A percentile compares a stretch with the other conserved stretches of the same genome.
Evolutionary conservation across 352 stramenopile species (phyloP).

Genomic region (Elongisporangium anandrum): DNA sequence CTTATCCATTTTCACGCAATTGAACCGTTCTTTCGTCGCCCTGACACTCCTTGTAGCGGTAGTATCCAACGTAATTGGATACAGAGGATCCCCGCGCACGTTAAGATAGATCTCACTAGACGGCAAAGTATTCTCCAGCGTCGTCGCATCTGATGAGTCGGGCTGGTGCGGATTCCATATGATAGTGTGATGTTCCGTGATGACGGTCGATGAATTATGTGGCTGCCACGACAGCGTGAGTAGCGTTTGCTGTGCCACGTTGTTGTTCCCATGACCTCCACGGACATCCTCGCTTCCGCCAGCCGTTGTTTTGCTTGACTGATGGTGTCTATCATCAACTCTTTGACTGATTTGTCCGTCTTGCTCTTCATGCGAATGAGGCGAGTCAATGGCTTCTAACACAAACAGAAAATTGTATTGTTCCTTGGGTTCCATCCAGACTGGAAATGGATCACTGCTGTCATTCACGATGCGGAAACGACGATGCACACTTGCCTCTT

Average conservation of each 20-base stretch:
- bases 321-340: background rate
- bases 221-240: constrained; percentile 65
- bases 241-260: constrained; percentile 36
- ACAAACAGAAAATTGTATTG: constrained; percentile 65
- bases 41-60: background rate
- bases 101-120: background rate
- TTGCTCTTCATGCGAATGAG: constrained; percentile 3
- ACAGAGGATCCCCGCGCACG: background rate
- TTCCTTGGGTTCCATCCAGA: constrained; percentile 42
- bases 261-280: background rate
- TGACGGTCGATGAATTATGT: constrained; percentile 15
- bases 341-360: background rate
- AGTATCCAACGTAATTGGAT: background rate
- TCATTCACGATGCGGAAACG: constrained; percentile 34
- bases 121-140: background rate
- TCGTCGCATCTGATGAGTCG: background rate
- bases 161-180: constrained; percentile 24
- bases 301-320: background rate
- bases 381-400: constrained; percentile 24
- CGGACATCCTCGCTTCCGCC: background rate
- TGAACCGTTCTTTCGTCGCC: background rate
- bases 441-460: constrained; percentile 49
- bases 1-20: constrained; percentile 22
- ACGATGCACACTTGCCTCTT: constrained; percentile 1
- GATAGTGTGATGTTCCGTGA: constrained; percentile 66